These are phyloP conservation scores for Chlorella sp. DNA, from an alignment of 139 green algal genomes.

Conservation along the genomic window DNA sequence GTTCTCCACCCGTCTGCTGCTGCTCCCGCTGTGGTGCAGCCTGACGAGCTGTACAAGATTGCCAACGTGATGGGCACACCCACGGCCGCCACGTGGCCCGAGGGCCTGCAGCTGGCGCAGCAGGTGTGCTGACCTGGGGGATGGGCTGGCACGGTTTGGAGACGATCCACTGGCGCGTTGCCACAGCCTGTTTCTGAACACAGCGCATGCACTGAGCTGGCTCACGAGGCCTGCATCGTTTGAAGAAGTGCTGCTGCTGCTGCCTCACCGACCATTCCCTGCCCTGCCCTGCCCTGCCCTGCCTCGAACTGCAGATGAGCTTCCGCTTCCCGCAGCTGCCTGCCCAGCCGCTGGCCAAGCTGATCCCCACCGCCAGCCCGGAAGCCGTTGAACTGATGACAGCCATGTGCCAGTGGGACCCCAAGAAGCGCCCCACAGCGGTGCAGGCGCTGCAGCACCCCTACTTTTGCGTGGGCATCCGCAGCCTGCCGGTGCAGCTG, in stretches of 20 bases:
- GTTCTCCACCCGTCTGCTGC: no score
- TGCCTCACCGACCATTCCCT: no score
- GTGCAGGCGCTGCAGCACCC: constrained; percentile 86
- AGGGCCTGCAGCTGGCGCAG: constrained; percentile 85
- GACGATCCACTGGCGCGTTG: no score
- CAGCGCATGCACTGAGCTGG: no score
- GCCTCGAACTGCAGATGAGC: constrained; percentile 8
- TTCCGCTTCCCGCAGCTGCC: constrained; percentile 74
- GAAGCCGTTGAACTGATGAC: constrained; percentile 93
- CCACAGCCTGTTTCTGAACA: no score
- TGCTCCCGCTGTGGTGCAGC: constrained; percentile 62
- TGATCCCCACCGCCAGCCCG: constrained; percentile 79
- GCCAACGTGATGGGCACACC: constrained; percentile 90
- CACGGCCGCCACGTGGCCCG: constrained; percentile 81
- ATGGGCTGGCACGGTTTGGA: background rate
- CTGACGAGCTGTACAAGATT: constrained; percentile 96
- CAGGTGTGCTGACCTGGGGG: constrained; percentile 55
- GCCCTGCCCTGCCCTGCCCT: no score
- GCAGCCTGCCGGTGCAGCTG: background rate
- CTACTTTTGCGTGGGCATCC: constrained; percentile 76
- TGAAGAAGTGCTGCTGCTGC: no score
- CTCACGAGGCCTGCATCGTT: no score
- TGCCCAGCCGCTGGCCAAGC: constrained; percentile 66
- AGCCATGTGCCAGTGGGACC: constrained; percentile 85
- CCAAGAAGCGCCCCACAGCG: constrained; percentile 82